Base-by-base conservation (phyloP, 116 monocot species). In the Cymodocea nodosa region DNA sequence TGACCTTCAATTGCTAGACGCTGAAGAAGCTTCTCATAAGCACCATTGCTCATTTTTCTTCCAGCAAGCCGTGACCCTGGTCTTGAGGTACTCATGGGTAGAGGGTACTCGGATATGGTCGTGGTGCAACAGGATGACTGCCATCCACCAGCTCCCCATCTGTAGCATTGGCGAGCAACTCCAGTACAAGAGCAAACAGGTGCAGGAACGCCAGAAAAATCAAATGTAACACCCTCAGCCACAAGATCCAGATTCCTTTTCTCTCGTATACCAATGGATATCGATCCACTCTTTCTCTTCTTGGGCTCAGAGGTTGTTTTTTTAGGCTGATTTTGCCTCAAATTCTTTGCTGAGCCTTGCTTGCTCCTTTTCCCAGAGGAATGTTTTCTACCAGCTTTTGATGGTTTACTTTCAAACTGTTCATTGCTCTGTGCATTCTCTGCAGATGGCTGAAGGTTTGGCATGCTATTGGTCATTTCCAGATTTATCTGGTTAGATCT, bases 141-240 rank as follows among this genome's bases (percentile, higher is more conserved):
- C 90, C 90, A 86, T 24, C 90, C 90, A 18, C 83, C 90, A n/a
- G 81, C 77, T 49, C 90, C 90, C 90, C 90, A 90, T 76, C 81
- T 86, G 70, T 90, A 90, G 65, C 90, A 90, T 73, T 79, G 90
- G 20, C 71, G 83, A 13, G 75, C 71, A 48, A 83, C 79, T 6
- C 84, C 84, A 0, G 90, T 90, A 69, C 90, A 90, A 2, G 90
- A 83, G 71, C 90, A 90, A 1, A 80, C 75, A 0, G 86, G 90
- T 2, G 70, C 65, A 0, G 86, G 90, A 77, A 90, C 86, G 0
- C 77, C 79, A 14, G 81, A 70, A 39, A 85, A 85, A 54, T 90
- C 90, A 60, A 79, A 90, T 17, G 66, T 68, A 2, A 85, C 74
- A 7, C 72, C 72, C 48, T 72, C 64, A 2, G 40, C 19, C 23